phyloP scores from a whole-genome alignment of 2,329 filamentous ascomycete species.

The Diaporthe vexans region DNA sequence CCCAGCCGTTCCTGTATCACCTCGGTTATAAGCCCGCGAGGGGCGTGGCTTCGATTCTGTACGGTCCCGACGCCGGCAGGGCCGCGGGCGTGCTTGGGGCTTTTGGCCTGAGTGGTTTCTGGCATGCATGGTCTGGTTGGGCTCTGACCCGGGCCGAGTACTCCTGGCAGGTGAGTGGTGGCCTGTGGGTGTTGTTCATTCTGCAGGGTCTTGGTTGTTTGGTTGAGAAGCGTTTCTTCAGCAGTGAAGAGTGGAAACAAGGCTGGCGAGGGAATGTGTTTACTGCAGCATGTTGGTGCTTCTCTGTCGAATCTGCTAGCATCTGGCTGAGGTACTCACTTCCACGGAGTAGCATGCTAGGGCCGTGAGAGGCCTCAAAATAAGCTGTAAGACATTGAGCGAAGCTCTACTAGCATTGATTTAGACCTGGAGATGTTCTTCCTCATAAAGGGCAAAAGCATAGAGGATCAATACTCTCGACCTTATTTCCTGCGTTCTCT shows the following conservation, averaged over 20 bases:
- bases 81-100: slow-evolving; percentile 31
- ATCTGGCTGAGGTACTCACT: slow-evolving; percentile 35
- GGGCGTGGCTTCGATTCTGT: background rate
- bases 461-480: background rate
- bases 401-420: background rate
- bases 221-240: slow-evolving; percentile 1
- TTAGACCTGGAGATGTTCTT: background rate
- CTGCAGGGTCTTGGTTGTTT: slow-evolving; percentile 34
- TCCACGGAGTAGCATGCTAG: slow-evolving; percentile 1
- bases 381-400: background rate
- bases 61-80: slow-evolving; percentile 1
- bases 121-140: slow-evolving; percentile 33
- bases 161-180: slow-evolving; percentile 18
- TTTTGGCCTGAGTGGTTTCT: slow-evolving; percentile 27
- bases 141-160: slow-evolving; percentile 8
- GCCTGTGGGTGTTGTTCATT: slow-evolving; percentile 23
- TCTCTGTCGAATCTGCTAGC: slow-evolving; percentile 30
- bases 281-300: slow-evolving; percentile 8
- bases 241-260: background rate
- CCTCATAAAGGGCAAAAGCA: background rate
- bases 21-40: slow-evolving; percentile 24
- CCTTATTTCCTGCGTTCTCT: background rate
- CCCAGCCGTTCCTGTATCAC: slow-evolving; percentile 11
- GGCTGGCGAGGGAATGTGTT: background rate
- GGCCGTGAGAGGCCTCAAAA: background rate